Conservation (phyloP, 768 basidiomycete species). For the button mushroom (Agaricus bisporus) region DNA sequence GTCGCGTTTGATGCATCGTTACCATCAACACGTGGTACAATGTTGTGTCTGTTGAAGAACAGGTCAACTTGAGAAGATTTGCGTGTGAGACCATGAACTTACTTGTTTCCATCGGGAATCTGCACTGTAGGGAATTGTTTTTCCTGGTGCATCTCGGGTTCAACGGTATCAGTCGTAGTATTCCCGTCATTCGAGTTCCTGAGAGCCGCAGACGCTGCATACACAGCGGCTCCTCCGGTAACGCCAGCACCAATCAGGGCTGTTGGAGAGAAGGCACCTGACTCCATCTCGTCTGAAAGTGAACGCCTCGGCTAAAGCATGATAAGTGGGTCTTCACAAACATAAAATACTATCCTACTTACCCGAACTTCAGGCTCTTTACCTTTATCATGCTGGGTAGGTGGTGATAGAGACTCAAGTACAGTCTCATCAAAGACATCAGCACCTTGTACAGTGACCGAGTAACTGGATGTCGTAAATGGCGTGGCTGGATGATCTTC, state of each 20-base stretch:
- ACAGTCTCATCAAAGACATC: slow-evolving; percentile 1
- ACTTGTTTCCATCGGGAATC: slow-evolving; percentile 5
- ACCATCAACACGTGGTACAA: slow-evolving; percentile 1
- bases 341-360: not conserved
- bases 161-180: not conserved
- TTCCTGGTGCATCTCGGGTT: not conserved
- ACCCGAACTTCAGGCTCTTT: not conserved
- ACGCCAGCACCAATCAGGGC: slow-evolving; percentile 4
- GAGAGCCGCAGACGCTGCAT: slow-evolving; percentile 1
- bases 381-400: not conserved
- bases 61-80: not conserved
- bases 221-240: not conserved
- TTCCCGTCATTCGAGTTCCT: not conserved
- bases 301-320: not conserved
- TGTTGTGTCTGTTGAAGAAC: not conserved
- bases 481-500: slow-evolving; percentile 11
- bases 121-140: slow-evolving; percentile 5
- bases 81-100: not conserved
- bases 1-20: slow-evolving; percentile 1
- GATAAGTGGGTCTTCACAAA: not conserved
- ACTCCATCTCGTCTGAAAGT: not conserved
- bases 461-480: slow-evolving; percentile 17
- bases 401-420: not conserved
- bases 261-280: slow-evolving; percentile 1
- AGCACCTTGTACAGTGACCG: slow-evolving; percentile 15